These are phyloP conservation scores for Phytophthora sp. DNA, from an alignment of 352 stramenopile species.

Conservation along the genomic window DNA sequence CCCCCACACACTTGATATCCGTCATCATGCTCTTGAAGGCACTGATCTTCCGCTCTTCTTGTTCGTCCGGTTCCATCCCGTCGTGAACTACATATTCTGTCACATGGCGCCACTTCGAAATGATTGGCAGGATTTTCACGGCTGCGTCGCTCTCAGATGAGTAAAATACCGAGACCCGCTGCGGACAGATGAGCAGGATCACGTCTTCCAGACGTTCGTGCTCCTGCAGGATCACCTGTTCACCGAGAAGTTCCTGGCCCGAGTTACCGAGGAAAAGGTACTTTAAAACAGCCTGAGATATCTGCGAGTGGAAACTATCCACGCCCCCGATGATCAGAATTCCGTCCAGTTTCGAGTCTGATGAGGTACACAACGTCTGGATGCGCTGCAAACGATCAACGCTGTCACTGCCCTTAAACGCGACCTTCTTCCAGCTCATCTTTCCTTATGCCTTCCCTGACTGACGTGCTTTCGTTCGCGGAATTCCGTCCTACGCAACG, in stretches of 20 bases:
- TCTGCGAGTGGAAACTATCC: constrained; percentile 69
- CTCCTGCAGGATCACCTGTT: constrained; percentile 75
- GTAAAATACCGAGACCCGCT: constrained; percentile 62
- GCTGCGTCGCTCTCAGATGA: constrained; percentile 70
- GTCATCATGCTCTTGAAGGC: constrained; percentile 73
- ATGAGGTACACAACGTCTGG: constrained; percentile 52
- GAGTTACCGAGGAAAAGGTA: constrained; percentile 77
- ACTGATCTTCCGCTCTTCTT: constrained; percentile 69
- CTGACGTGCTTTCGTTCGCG: not conserved
- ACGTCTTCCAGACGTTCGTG: constrained; percentile 75
- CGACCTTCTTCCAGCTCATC: constrained; percentile 62
- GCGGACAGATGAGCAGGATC: constrained; percentile 59
- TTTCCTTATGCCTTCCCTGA: too few relatives aligned
- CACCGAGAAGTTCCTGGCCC: constrained; percentile 72
- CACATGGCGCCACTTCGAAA: constrained; percentile 73
- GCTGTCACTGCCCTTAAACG: constrained; percentile 66
- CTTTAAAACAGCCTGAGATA: constrained; percentile 72
- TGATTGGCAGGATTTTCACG: constrained; percentile 62
- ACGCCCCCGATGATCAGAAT: constrained; percentile 75
- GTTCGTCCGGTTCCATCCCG: constrained; percentile 68
- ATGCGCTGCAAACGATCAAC: constrained; percentile 56
- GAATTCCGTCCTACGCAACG: constrained; percentile 11
- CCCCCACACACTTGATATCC: constrained; percentile 50
- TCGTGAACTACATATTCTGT: constrained; percentile 72
- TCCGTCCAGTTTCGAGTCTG: constrained; percentile 40